Conservation (phyloP, 371 early-diverging fungal species). For the Sporodiniella umbellata region DNA sequence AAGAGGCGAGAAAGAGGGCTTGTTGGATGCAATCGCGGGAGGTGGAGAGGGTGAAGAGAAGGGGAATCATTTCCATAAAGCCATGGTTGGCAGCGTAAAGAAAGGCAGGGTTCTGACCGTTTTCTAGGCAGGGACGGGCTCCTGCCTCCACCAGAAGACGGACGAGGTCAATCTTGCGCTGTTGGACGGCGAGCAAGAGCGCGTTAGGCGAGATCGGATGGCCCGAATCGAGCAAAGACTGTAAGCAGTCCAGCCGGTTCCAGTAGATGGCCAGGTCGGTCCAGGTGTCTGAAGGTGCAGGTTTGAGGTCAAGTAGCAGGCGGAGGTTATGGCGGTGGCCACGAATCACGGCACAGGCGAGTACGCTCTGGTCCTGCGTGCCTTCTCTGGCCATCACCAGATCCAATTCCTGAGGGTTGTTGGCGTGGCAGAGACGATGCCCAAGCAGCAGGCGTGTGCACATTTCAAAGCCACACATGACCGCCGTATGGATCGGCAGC, state of each 20-base stretch:
- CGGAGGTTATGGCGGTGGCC: conserved; percentile 23
- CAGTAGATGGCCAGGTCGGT: conserved; percentile 23
- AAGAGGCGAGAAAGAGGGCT: conserved; percentile 20
- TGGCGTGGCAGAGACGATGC: neutral
- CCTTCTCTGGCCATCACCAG: conserved; percentile 8
- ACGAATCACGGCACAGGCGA: conserved; percentile 28
- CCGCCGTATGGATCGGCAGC: conserved; percentile 30
- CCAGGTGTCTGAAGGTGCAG: neutral
- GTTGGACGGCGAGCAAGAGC: conserved; percentile 37
- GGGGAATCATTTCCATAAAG: conserved; percentile 37
- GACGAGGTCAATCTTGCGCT: conserved; percentile 45
- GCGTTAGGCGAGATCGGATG: conserved; percentile 10
- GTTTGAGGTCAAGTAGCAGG: conserved; percentile 7
- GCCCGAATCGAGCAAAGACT: conserved; percentile 20
- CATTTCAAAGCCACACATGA: conserved; percentile 18
- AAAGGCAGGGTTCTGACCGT: conserved; percentile 32
- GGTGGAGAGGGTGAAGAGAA: conserved; percentile 28
- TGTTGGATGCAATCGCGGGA: conserved; percentile 30
- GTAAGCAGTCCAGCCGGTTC: conserved; percentile 36
- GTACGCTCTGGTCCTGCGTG: conserved; percentile 7
- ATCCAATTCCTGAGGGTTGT: conserved; percentile 9
- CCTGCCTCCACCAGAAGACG: conserved; percentile 21
- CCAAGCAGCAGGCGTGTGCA: conserved; percentile 18
- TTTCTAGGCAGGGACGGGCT: conserved; percentile 21
- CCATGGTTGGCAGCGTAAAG: conserved; percentile 45